Base-by-base conservation (phyloP, 2,329 filamentous ascomycete genomes). In the Rhytidhysteron rufulum region DNA sequence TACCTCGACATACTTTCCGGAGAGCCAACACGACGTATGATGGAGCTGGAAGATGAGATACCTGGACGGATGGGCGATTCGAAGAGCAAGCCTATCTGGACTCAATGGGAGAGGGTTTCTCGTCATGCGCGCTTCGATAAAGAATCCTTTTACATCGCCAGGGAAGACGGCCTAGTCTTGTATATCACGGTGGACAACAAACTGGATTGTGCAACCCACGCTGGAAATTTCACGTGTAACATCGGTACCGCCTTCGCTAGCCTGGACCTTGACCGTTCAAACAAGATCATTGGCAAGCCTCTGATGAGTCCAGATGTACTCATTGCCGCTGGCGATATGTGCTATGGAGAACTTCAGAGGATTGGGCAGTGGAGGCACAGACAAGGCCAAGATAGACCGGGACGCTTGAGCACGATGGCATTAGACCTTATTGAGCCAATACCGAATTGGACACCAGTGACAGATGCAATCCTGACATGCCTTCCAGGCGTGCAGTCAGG, bases 221-320 rank as follows among this genome's bases (percentile, higher is more conserved):
- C 78, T 40, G 54, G 49, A 61, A 83, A 39, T 72, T 80, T 87
- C 49, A 74, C 78, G 38, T 85, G 85, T 53, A 87, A 86, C 44
- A 84, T 95, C 34, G 85, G 88, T 42, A 82, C 78, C 3, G 88
- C 88, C 3, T 94, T 97, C 60, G 85, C 88, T 37, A 86, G 82
- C 39, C 59, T 79, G 15, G 71, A 73, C 41, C 73, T 86, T n/a
- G 54, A 56, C 34, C 33, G 21, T 35, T 9, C 31, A 32, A 15
- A 32, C 7, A 31, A 18, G 15, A 48, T 48, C 25, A 52, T 52
- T 1, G 80, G 78, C 34, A 49, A 46, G 25, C 52, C 48, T 39
- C 78, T 80, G 47, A 69, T 75, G 25, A 80, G 78, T 42, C 81
- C 82, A 2, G 90, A 95, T 60, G 75, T 94, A n/a, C 70, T 95